phyloP scores from a whole-genome alignment of 441 rosid genomes.

The Isatis lusitanica region DNA sequence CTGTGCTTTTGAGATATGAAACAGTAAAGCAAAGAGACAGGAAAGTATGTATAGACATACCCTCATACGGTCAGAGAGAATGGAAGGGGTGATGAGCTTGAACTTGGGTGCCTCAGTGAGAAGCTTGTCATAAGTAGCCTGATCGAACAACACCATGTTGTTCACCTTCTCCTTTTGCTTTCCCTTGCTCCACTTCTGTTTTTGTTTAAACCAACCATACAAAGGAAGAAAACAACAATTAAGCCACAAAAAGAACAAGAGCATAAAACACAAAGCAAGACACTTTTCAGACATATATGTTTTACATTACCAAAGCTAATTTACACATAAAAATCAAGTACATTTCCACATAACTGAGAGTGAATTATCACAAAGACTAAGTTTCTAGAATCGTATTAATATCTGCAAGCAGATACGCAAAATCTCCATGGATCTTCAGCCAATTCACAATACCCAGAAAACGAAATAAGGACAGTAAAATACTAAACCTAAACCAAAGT shows the following conservation, averaged over 20 bases:
- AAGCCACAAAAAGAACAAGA: neutral
- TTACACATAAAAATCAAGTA: neutral
- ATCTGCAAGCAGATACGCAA: neutral
- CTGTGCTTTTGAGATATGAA: neutral
- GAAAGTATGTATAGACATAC: constrained; percentile 21
- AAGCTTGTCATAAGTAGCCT: constrained; percentile 58
- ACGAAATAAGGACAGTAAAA: neutral
- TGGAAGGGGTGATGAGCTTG: constrained; percentile 58
- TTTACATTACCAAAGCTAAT: neutral
- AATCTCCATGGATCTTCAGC: neutral
- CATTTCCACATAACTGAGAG: neutral
- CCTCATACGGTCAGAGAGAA: constrained; percentile 60
- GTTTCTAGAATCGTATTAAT: neutral
- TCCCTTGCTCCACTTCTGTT: constrained; percentile 69
- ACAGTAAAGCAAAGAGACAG: neutral
- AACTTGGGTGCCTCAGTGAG: constrained; percentile 59
- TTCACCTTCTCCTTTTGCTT: constrained; percentile 76
- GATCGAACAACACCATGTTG: constrained; percentile 65
- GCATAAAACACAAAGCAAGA: neutral
- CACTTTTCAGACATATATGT: neutral
- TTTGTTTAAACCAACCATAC: neutral
- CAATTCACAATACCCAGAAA: neutral
- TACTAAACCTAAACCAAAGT: neutral
- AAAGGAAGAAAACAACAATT: neutral
- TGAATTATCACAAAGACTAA: too few relatives aligned